phyloP scores from a whole-genome alignment of 2,329 filamentous ascomycete genomes.

The Graphilbum sp. region DNA sequence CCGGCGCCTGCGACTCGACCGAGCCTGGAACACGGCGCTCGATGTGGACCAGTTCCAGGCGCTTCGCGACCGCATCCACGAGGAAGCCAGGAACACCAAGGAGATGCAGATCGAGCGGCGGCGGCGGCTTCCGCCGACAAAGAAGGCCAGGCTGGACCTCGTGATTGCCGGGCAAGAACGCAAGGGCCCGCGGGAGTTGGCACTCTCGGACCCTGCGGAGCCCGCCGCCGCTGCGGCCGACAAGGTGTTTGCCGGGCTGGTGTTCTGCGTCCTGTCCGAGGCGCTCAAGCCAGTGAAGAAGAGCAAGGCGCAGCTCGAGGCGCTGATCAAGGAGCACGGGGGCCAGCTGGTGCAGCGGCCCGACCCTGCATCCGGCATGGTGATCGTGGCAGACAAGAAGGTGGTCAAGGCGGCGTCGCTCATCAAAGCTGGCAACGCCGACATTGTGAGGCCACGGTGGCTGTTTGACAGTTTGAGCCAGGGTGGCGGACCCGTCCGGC shows the following conservation, averaged over 20 bases:
- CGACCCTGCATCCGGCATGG: conserved; percentile 40
- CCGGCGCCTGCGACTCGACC: conserved; percentile 64
- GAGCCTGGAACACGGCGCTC: conserved; percentile 65
- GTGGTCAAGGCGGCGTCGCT: conserved; percentile 71
- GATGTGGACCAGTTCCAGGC: conserved; percentile 63
- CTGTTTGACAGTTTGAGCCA: conserved; percentile 62
- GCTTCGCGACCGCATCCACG: conserved; percentile 51
- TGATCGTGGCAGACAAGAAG: conserved; percentile 66
- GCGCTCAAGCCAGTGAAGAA: conserved; percentile 53
- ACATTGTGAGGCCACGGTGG: conserved; percentile 70
- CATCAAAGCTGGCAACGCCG: conserved; percentile 49
- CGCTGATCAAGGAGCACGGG: conserved; percentile 67
- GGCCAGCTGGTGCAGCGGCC: conserved; percentile 65
- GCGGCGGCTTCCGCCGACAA: conserved; percentile 34
- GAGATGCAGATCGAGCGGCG: conserved; percentile 56
- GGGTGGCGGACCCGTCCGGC: conserved; percentile 38
- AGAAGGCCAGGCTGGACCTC: conserved; percentile 52
- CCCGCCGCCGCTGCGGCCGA: conserved; percentile 12
- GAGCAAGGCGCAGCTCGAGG: conserved; percentile 63
- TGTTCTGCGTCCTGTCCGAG: conserved; percentile 74
- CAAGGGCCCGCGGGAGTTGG: conserved; percentile 12
- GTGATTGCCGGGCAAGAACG: conserved; percentile 53
- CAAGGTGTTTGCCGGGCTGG: conserved; percentile 56
- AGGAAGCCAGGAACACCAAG: conserved; percentile 54
- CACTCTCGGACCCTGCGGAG: no score